These are phyloP conservation scores for Rhododendron kiyosumense DNA, from an alignment of 148 eudicot species.

Conservation along the genomic window DNA sequence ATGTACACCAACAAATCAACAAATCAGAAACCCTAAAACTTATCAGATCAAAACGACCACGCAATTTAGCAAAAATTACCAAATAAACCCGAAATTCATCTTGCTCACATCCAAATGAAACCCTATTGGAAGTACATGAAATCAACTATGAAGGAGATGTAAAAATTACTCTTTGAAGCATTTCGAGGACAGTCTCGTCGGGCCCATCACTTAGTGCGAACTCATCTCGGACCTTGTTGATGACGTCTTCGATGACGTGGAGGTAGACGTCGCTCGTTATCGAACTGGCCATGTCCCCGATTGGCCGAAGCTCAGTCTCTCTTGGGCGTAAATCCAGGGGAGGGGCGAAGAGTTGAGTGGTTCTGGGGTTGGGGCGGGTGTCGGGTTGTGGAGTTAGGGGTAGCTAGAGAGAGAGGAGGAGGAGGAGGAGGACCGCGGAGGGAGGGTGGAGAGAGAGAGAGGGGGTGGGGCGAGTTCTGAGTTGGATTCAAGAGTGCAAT, in stretches of 20 bases:
- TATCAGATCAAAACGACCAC: neutral
- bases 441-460: slow-evolving; percentile 10
- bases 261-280: slow-evolving; percentile 73
- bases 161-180: slow-evolving; percentile 68
- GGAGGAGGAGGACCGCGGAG: slow-evolving; percentile 1
- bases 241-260: slow-evolving; percentile 82
- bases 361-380: neutral
- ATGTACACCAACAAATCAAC: slow-evolving; percentile 15
- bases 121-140: neutral
- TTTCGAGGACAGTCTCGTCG: slow-evolving; percentile 60
- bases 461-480: slow-evolving; percentile 34
- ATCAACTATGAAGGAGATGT: neutral
- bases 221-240: slow-evolving; percentile 89
- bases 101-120: neutral
- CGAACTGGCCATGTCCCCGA: slow-evolving; percentile 44
- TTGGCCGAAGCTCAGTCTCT: neutral
- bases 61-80: neutral
- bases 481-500: slow-evolving; percentile 44
- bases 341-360: neutral
- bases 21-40: slow-evolving; percentile 24
- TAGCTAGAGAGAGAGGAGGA: slow-evolving; percentile 8
- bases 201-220: slow-evolving; percentile 67
- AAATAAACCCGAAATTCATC: neutral
- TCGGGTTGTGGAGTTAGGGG: neutral
- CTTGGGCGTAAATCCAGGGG: neutral